These are phyloP conservation scores for Plenodomus tracheiphilus DNA, from an alignment of 2,329 filamentous ascomycete species.

Conservation along the genomic window DNA sequence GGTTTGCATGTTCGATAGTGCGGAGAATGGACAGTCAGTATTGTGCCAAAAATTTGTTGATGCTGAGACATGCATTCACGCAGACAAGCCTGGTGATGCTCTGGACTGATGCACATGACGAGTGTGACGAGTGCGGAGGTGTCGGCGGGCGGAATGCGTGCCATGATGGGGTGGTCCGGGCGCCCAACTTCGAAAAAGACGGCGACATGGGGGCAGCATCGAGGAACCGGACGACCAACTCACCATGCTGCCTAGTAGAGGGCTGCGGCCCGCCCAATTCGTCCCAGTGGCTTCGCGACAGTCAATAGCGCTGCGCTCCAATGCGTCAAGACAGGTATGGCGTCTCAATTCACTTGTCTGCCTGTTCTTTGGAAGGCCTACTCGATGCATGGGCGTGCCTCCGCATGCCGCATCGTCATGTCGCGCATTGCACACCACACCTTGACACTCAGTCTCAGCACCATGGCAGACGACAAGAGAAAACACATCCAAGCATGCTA, in stretches of 20 bases:
- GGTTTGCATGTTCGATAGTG: slow-evolving; percentile 11
- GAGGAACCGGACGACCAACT: slow-evolving; percentile 32
- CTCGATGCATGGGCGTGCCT: too few species aligned
- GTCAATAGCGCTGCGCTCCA: slow-evolving; percentile 21
- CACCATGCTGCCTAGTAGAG: slow-evolving; percentile 55
- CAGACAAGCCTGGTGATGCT: not conserved
- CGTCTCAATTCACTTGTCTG: not conserved
- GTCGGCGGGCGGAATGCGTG: slow-evolving; percentile 9
- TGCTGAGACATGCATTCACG: too few species aligned
- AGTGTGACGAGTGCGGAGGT: slow-evolving; percentile 9
- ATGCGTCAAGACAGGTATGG: slow-evolving; percentile 39
- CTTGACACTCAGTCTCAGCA: not conserved
- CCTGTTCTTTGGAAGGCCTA: not conserved
- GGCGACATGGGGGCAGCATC: slow-evolving; percentile 15
- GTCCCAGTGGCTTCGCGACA: slow-evolving; percentile 25
- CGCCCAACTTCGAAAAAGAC: slow-evolving; percentile 27
- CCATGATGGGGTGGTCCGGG: not conserved
- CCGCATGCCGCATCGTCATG: too few species aligned
- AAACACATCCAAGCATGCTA: slow-evolving; percentile 4
- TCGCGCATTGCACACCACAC: too few species aligned
- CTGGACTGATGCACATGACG: not conserved
- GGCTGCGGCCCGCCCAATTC: slow-evolving; percentile 44
- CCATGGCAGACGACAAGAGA: not conserved
- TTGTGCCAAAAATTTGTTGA: not conserved
- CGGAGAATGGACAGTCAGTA: slow-evolving; percentile 13